Evolutionary conservation across 176 grass and related monocot genomes (phyloP), one percentile per base, ranked within the genome.

Genomic region (Phoenix dactylifera): DNA sequence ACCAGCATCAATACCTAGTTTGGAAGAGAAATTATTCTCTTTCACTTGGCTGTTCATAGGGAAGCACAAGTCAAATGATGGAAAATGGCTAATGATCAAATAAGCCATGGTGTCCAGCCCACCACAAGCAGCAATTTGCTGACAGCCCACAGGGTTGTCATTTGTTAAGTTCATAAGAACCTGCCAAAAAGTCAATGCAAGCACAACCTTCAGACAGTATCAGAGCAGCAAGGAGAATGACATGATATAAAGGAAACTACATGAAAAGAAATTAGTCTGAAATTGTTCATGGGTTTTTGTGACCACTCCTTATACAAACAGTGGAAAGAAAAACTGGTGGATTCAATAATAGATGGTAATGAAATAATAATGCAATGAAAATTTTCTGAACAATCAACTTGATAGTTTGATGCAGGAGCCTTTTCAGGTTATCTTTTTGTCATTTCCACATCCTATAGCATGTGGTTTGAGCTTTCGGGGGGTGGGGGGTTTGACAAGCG

Each of bases 161-260:
- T 99, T 99, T 74, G 94, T 84, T 72, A 99, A 83, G 71, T 99
- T 99, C 81, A 99, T 99, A 63, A 99, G 82, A 70, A 99, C 94
- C 94, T 99, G 65, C 57, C 58, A 88, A 57, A 55, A 74, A 66
- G 32, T 32, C 57, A 63, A 52, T 17, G 22, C 14, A 62, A 19
- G 25, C 52, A 54, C 28, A 51, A 26, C 51, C 18, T 44, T 44
- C 35, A 44, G 35, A 19, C 56, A 54, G 2, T 44, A 55, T 68
- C 22, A 55, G 1, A 55, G 14, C 50, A 28, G 23, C 28, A 30
- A 30, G 25, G 51, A 51, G 60, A 26, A 7, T 60, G 10, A 18
- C 20, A 63, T 50, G 18, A 44, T 16, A 22, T 3, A 22, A 18
- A 56, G 14, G 54, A 20, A 22, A 56, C 54, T 22, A 18, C 54